Evolutionary conservation across 2,329 filamentous ascomycete genomes (phyloP), one percentile per base, ranked within the genome.

Genomic region (Penicillium brevicompactum): DNA sequence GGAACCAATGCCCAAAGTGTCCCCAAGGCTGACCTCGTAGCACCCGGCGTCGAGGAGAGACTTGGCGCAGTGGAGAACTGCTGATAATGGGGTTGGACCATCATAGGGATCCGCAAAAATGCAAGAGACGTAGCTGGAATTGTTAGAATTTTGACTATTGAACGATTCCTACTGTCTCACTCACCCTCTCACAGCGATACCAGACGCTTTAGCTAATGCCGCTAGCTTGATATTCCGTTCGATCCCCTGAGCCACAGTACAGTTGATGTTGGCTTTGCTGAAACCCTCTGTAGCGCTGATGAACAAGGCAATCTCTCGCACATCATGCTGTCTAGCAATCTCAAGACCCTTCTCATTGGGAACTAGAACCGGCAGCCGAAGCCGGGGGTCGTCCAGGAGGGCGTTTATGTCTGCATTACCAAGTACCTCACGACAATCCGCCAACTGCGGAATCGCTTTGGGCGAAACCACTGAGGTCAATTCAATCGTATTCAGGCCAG

Each of bases 1-100:
- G 48, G 90, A 95, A 31, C 92, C 92, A 83, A 95, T 92, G 16
- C 92, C 92, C 0, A 92, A 93, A 0, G 92, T 97, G 68, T 96
- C 92, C 6, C 91, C 92, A 0, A 96, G 83, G 1, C 89, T 90
- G 63, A 97, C 92, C 79, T 96, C 91, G 68, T 96, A 91, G 18
- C 91, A 92, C 16, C 92, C 92, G 80, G 93, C 90, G 68, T 92
- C 89, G 1, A 96, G 80, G 46, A 96, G 76, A 67, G 80, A 86
- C 57, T 79, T 77, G 67, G 56, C 82, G 59, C 53, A 80, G 68
- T 22, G 79, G 71, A 84, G 78, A 10, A 77, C 77, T 46, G 80
- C 77, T 0, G 79, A 74, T 44, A 79, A 76, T 0, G 80, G 73
- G 21, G 83, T 78, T 1, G 81, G 80, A 1, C 83, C 83, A 62